Percentiles rank a stretch among this genome's conserved stretches.
phyloP scores from a whole-genome alignment of 129 eudicot genomes.

The Saposhnikovia divaricata region DNA sequence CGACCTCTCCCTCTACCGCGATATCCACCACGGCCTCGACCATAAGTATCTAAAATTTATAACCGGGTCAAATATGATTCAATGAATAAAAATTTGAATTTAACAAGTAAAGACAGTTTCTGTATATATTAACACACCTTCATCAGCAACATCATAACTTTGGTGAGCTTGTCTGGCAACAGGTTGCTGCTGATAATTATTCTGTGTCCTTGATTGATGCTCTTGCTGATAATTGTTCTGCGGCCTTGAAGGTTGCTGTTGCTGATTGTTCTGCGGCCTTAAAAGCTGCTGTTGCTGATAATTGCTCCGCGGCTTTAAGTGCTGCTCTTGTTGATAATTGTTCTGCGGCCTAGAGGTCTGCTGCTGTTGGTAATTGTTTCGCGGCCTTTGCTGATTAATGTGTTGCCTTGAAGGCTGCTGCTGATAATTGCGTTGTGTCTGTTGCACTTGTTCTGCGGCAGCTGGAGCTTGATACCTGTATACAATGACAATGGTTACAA shows the following conservation, averaged over 20 bases:
- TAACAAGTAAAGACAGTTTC: neutral
- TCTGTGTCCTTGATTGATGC: neutral
- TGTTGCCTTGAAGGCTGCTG: neutral
- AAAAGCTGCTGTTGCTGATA: constrained; percentile 1
- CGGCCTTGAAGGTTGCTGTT: neutral
- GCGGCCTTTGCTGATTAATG: neutral
- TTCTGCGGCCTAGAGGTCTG: neutral
- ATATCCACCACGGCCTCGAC: constrained; percentile 56
- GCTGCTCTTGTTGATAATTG: neutral
- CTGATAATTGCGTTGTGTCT: neutral
- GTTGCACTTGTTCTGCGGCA: neutral
- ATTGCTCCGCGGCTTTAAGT: neutral
- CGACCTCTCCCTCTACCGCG: constrained; percentile 82
- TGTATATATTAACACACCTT: neutral
- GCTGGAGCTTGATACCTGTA: constrained; percentile 5
- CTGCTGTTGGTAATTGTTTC: neutral
- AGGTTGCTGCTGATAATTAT: neutral
- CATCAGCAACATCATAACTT: neutral
- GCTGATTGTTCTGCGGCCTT: neutral
- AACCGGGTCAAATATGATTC: neutral
- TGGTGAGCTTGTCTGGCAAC: neutral
- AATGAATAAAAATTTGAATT: neutral
- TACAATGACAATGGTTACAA: neutral
- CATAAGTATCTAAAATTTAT: constrained; percentile 19
- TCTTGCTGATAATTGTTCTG: neutral